Evolutionary conservation across 2,329 filamentous ascomycete genomes (phyloP).

Genomic region (Dothidotthia symphoricarpi): DNA sequence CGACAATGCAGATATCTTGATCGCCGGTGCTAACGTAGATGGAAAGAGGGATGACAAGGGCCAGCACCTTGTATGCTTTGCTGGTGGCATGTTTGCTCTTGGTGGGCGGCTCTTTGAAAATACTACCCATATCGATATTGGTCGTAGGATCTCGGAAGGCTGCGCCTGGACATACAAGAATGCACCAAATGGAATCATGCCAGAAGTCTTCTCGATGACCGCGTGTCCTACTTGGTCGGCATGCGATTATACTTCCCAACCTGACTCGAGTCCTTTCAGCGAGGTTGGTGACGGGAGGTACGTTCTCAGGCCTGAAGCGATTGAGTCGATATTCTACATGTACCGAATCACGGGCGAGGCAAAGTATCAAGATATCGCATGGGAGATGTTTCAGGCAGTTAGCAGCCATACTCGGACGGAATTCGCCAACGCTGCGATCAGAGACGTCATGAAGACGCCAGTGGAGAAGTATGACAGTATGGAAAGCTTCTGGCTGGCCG

Average conservation of each 20-base stretch:
- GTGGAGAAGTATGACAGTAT: conserved; percentile 33
- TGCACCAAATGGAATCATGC: conserved; percentile 59
- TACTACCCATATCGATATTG: conserved; percentile 54
- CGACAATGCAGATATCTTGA: conserved; percentile 47
- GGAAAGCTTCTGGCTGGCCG: conserved; percentile 55
- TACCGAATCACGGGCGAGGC: conserved; percentile 59
- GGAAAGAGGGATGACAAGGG: conserved; percentile 46
- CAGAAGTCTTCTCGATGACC: conserved; percentile 52
- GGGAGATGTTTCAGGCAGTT: conserved; percentile 51
- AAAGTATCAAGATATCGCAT: conserved; percentile 46
- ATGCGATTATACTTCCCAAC: conserved; percentile 41
- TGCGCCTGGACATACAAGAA: conserved; percentile 62
- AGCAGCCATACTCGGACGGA: conserved; percentile 43
- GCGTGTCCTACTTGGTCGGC: conserved; percentile 43
- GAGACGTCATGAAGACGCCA: conserved; percentile 45
- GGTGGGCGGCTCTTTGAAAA: conserved; percentile 57
- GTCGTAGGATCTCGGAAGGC: conserved; percentile 57
- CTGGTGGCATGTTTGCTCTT: conserved; percentile 61
- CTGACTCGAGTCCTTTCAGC: conserved; percentile 42
- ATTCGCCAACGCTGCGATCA: conserved; percentile 47
- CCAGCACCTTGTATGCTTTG: conserved; percentile 60
- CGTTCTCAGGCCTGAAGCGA: conserved; percentile 55
- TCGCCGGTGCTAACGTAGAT: conserved; percentile 44
- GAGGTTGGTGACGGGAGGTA: conserved; percentile 46
- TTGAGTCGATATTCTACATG: conserved; percentile 60